phyloP scores from a whole-genome alignment of 1,139 yeast species.

The Pichia sp. region DNA sequence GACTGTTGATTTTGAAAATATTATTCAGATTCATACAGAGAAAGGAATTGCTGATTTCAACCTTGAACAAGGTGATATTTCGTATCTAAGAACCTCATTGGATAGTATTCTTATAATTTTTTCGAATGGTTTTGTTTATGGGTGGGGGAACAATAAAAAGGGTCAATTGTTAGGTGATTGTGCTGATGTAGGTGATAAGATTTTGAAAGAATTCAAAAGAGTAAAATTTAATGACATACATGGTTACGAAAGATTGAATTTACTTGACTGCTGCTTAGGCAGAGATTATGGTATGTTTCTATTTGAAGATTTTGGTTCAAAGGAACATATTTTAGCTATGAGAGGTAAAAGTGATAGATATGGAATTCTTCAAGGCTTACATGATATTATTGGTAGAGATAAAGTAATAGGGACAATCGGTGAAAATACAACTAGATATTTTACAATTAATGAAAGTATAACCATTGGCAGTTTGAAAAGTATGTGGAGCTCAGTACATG shows the following conservation, averaged over 20 bases:
- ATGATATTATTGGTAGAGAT: background rate
- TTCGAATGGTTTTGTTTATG: slow-evolving; percentile 41
- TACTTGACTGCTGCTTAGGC: slow-evolving; percentile 33
- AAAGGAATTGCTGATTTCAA: background rate
- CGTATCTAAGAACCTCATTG: slow-evolving; percentile 37
- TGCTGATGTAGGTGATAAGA: background rate
- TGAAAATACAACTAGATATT: background rate
- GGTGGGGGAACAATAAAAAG: slow-evolving; percentile 81
- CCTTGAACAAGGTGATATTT: background rate
- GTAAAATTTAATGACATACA: slow-evolving; percentile 16
- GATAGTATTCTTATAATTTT: slow-evolving; percentile 44
- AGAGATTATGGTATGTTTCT: slow-evolving; percentile 38
- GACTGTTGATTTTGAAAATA: background rate
- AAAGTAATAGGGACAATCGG: background rate
- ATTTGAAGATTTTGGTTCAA: background rate
- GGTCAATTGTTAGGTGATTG: slow-evolving; percentile 50
- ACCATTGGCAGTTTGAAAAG: slow-evolving; percentile 25
- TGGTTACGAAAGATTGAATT: slow-evolving; percentile 4
- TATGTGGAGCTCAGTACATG: slow-evolving; percentile 84
- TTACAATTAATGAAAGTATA: background rate
- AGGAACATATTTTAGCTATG: background rate
- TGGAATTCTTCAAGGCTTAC: slow-evolving; percentile 2
- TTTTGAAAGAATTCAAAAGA: slow-evolving; percentile 23
- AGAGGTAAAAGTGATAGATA: slow-evolving; percentile 9
- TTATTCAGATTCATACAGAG: background rate